Conservation (phyloP, 139 green algal genomes). For the Picochlorum sp. region DNA sequence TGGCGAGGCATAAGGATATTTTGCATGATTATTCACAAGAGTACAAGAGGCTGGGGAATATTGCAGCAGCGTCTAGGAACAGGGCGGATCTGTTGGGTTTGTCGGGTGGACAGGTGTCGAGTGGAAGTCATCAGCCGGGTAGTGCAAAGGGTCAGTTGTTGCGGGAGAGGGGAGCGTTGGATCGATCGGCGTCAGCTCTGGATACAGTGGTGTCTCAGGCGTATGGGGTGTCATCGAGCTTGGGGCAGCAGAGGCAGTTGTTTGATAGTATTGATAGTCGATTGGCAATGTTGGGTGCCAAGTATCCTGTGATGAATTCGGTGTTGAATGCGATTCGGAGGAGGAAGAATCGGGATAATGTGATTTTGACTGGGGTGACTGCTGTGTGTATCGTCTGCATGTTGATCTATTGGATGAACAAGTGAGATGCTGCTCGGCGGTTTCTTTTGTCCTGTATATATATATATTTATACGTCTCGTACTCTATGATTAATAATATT, state of each 20-base stretch:
- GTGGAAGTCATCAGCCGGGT: not conserved
- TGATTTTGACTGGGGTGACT: constrained; percentile 78
- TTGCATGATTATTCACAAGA: constrained; percentile 85
- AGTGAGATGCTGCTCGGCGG: constrained; percentile 16
- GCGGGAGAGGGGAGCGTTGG: constrained; percentile 66
- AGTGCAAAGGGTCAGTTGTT: constrained; percentile 50
- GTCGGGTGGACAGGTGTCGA: constrained; percentile 15
- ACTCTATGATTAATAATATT: too few species aligned
- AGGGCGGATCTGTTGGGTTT: constrained; percentile 57
- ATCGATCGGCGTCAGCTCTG: constrained; percentile 35
- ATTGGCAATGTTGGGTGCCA: constrained; percentile 46
- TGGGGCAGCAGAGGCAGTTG: constrained; percentile 51
- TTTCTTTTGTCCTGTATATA: too few species aligned
- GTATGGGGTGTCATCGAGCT: constrained; percentile 43
- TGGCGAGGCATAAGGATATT: constrained; percentile 88
- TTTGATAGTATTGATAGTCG: constrained; percentile 50
- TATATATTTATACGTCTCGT: too few species aligned
- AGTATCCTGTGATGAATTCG: constrained; percentile 78
- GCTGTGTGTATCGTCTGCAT: constrained; percentile 72
- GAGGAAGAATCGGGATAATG: constrained; percentile 74
- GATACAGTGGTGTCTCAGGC: constrained; percentile 80
- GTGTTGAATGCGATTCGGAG: constrained; percentile 75
- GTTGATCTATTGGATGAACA: constrained; percentile 76
- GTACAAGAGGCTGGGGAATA: constrained; percentile 57
- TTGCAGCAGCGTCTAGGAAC: constrained; percentile 54